phyloP scores from a whole-genome alignment of 1,284 basidiomycete genomes.

The Cryptococcus sp. region DNA sequence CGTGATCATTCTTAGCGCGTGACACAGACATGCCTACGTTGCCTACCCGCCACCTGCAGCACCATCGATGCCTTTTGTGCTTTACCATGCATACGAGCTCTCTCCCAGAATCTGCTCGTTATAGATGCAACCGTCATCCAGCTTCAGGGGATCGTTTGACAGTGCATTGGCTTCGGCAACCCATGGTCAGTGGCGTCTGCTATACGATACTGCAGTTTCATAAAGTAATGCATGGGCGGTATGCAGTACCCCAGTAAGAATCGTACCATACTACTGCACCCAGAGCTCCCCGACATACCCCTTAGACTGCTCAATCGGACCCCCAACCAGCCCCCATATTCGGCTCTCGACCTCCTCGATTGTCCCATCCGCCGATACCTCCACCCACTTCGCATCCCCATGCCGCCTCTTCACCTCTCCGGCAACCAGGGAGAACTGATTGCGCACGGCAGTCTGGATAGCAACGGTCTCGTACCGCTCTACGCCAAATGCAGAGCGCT shows the following conservation, averaged over 20 bases:
- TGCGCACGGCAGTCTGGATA: constrained; percentile 66
- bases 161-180: too few relatives aligned
- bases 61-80: too few relatives aligned
- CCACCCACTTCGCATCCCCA: constrained; percentile 56
- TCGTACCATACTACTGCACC: background rate
- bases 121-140: too few relatives aligned
- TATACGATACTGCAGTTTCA: too few relatives aligned
- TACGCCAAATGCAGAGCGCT: constrained; percentile 81
- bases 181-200: too few relatives aligned
- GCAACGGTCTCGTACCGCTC: constrained; percentile 84
- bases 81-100: too few relatives aligned
- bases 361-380: constrained; percentile 62
- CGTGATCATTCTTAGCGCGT: background rate
- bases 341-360: constrained; percentile 59
- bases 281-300: constrained; percentile 10
- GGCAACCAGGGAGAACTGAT: constrained; percentile 63
- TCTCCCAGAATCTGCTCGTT: too few relatives aligned
- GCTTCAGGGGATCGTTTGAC: too few relatives aligned
- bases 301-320: background rate
- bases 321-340: constrained; percentile 57
- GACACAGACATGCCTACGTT: too few relatives aligned
- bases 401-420: constrained; percentile 45
- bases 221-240: background rate
- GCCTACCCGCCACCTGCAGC: too few relatives aligned
- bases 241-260: background rate